Base-by-base conservation (phyloP, 179 eudicot genomes). In the Pouteria campechiana region DNA sequence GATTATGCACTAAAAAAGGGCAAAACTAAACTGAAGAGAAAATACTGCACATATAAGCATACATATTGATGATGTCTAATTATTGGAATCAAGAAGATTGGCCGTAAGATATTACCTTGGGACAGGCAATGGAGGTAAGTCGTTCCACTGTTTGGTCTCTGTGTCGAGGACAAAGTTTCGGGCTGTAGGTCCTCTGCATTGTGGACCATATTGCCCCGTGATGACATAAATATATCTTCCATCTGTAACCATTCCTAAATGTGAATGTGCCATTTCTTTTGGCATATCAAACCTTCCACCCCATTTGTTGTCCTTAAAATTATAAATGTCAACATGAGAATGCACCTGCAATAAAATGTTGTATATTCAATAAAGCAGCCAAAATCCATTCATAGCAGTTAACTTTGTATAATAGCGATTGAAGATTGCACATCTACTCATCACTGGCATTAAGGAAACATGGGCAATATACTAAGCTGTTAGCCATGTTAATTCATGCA, bases 241-340 rank as follows among this genome's bases (percentile, higher is more conserved):
- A 69, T 92, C 99, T 2, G 94, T 87, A 57, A 54, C 94, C 99
- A 92, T 92, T 36, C 99, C 99, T 35, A 92, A 64, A 68, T 92
- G 99, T 34, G 99, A 92, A 83, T 92, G 99, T 17, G 96, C 96
- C 99, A 92, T 92, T 65, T 83, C 93, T 66, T 83, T 92, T 21
- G 99, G 99, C 99, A 92, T 92, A 63, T 81, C 93, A 64, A 92
- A 92, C 64, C 81, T 73, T 64, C 65, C 94, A 48, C 77, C 94
- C 99, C 99, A 90, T 15, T 81, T 68, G 53, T 92, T 92, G 50
- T 72, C 83, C 3, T 81, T 66, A 63, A 92, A 80, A 57, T 92
- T 92, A 81, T 87, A 92, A 20, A 92, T 50, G 55, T 92, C 93
- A 61, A 92, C 96, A 73, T 92, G 99, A 60, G 99, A 87, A 69